Base-by-base conservation (phyloP, 148 eudicot species). In the Cornus kousa region DNA sequence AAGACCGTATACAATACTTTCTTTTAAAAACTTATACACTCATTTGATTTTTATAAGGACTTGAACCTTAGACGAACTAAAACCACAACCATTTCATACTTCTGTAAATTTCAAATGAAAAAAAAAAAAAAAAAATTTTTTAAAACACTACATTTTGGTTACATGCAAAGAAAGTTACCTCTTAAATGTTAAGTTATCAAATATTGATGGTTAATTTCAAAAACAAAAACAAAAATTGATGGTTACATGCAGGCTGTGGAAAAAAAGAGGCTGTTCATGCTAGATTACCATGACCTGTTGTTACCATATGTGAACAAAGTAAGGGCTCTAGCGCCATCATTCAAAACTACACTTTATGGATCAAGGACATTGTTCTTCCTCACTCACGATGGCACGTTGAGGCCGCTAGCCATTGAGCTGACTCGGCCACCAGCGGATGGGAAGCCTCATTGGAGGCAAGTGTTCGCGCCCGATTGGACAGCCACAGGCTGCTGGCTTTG, bases 221-320 rank as follows among this genome's bases (percentile, higher is more conserved):
- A 28, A 28, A 28, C 28, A 28, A 28, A 28, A 28, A 28, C 1
- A 53, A 53, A 11, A 13, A 53, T 53, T 12, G 59, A 4, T 48
- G 46, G n/a, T 9, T 5, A 20, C 33, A 10, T 83, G 81, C 82
- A 95, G 96, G 97, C 93, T 14, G 0, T 95, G 19, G 37, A 86
- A 67, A 78, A 86, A 66, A 93, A 90, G 89, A 95, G 83, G 76
- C 77, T 95, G 37, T 95, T 93, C 77, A 82, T 90, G 1, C 59
- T 93, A 60, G 97, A 95, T 77, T 95, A 93, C 81, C 99, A 95
- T 82, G 99, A 95, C 80, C n/a, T 85, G 40, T 80, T 90, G 14
- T 40, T 95, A 53, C 99, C 99, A 0, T 91, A 74, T 33, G 94
- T 93, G 68, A 80, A 87, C 80, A 90, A 82, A 87, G 97, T 93